Evolutionary conservation across 768 basidiomycete genomes (phyloP).

Genomic region (Psilocybe sp.): DNA sequence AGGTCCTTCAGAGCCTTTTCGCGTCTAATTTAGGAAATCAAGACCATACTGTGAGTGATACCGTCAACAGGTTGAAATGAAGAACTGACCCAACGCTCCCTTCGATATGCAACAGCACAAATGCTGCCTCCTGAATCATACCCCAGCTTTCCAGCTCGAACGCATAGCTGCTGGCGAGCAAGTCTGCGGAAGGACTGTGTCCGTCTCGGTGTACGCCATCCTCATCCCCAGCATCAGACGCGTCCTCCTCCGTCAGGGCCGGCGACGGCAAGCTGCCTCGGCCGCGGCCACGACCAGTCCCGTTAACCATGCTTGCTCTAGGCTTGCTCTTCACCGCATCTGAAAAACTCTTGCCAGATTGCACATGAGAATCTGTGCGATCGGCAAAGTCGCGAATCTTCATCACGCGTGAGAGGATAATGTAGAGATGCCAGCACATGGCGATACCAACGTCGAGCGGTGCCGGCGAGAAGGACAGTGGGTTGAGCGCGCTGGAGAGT

Average conservation of each 20-base stretch:
- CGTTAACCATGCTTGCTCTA: constrained; percentile 20
- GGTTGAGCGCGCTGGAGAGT: constrained; percentile 65
- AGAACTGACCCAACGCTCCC: constrained; percentile 67
- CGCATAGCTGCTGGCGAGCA: constrained; percentile 82
- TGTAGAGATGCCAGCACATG: constrained; percentile 90
- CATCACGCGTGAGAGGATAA: constrained; percentile 81
- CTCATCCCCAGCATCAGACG: constrained; percentile 27
- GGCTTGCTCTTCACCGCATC: constrained; percentile 4
- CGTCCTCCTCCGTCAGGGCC: too few relatives aligned
- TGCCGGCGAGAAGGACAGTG: constrained; percentile 71
- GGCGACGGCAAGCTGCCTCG: constrained; percentile 7
- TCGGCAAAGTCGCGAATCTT: constrained; percentile 87
- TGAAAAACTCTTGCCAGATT: constrained; percentile 12
- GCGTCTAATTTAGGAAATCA: constrained; percentile 47
- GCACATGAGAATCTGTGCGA: constrained; percentile 49
- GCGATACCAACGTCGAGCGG: constrained; percentile 69
- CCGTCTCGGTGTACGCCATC: constrained; percentile 48
- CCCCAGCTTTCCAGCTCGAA: constrained; percentile 80
- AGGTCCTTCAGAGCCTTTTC: constrained; percentile 81
- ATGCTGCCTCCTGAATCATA: constrained; percentile 81
- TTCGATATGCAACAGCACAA: constrained; percentile 88
- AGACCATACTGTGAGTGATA: constrained; percentile 2
- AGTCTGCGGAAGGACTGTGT: constrained; percentile 80
- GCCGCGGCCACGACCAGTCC: constrained; percentile 12
- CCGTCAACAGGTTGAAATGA: constrained; percentile 30